Percentiles rank a stretch among this genome's conserved stretches.
Conservation (phyloP, 768 basidiomycete species). For the Jaapia argillacea region DNA sequence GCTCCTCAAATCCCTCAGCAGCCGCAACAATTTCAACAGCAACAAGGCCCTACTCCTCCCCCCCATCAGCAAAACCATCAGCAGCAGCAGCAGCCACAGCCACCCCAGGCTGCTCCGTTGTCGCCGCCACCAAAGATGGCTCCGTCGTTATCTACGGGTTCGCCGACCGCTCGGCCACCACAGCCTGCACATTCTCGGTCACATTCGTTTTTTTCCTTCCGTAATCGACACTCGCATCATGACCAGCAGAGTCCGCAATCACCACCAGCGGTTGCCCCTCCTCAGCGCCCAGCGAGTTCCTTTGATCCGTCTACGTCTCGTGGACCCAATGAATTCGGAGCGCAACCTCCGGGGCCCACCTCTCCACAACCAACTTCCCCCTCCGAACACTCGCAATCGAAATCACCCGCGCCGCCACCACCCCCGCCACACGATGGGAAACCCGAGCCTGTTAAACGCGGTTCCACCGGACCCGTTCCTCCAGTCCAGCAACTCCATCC, state of each 20-base stretch:
- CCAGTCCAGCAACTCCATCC: too few species aligned
- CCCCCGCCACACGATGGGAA: too few species aligned
- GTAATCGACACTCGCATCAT: conserved; percentile 2
- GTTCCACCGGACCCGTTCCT: too few species aligned
- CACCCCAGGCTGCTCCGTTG: conserved; percentile 10
- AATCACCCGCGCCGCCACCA: too few species aligned
- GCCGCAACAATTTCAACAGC: neutral
- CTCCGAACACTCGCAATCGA: too few species aligned
- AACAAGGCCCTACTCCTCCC: neutral
- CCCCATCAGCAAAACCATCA: conserved; percentile 9
- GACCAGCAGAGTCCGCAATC: conserved; percentile 1
- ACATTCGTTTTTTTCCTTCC: conserved; percentile 47
- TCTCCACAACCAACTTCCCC: too few species aligned
- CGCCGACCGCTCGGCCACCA: conserved; percentile 11
- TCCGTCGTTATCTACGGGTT: conserved; percentile 5
- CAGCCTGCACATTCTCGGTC: conserved; percentile 9
- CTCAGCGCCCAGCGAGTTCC: neutral
- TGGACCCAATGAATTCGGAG: too few species aligned
- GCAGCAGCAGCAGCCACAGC: conserved; percentile 14
- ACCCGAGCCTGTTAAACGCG: too few species aligned
- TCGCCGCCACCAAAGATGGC: neutral
- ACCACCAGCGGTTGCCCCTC: neutral
- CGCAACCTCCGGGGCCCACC: too few species aligned
- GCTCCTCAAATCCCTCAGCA: conserved; percentile 6
- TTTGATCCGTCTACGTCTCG: conserved; percentile 1